These are phyloP conservation scores for Pythium guiyangense DNA, from an alignment of 352 stramenopile species.

Conservation along the genomic window DNA sequence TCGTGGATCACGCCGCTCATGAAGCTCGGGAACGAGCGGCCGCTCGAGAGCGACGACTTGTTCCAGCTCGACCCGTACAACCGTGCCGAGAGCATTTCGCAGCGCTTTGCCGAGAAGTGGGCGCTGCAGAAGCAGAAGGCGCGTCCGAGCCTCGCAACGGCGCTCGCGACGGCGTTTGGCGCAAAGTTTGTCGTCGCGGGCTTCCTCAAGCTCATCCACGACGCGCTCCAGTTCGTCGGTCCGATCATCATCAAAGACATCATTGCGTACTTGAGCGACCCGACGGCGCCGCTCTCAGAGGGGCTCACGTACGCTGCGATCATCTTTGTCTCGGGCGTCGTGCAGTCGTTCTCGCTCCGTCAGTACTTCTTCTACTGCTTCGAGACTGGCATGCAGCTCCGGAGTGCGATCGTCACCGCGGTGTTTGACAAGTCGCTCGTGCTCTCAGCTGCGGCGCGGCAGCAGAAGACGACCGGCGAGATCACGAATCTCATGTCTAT, in stretches of 20 bases:
- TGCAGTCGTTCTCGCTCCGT: constrained; percentile 72
- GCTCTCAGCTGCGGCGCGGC: constrained; percentile 64
- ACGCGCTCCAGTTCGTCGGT: constrained; percentile 81
- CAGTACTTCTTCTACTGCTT: constrained; percentile 88
- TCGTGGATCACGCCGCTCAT: constrained; percentile 87
- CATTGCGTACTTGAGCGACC: constrained; percentile 74
- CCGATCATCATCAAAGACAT: constrained; percentile 85
- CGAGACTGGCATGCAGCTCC: constrained; percentile 69
- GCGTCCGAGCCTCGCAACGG: constrained; percentile 51
- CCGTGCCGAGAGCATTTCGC: constrained; percentile 39
- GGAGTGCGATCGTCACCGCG: constrained; percentile 63
- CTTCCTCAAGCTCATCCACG: constrained; percentile 77
- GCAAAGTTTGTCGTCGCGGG: constrained; percentile 44
- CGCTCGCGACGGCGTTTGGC: constrained; percentile 49
- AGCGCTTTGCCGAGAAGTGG: constrained; percentile 48
- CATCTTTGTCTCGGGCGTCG: constrained; percentile 66
- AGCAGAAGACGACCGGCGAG: constrained; percentile 87
- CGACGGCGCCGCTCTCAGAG: constrained; percentile 41
- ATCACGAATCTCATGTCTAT: constrained; percentile 98
- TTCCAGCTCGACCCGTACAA: constrained; percentile 80
- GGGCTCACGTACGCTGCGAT: constrained; percentile 58
- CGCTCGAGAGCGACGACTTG: constrained; percentile 79
- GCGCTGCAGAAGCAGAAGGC: constrained; percentile 18
- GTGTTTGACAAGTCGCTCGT: constrained; percentile 87
- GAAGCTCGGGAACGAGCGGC: constrained; percentile 71